These are phyloP conservation scores for Cercospora sojina DNA, from an alignment of 2,329 filamentous ascomycete genomes.

Conservation along the genomic window DNA sequence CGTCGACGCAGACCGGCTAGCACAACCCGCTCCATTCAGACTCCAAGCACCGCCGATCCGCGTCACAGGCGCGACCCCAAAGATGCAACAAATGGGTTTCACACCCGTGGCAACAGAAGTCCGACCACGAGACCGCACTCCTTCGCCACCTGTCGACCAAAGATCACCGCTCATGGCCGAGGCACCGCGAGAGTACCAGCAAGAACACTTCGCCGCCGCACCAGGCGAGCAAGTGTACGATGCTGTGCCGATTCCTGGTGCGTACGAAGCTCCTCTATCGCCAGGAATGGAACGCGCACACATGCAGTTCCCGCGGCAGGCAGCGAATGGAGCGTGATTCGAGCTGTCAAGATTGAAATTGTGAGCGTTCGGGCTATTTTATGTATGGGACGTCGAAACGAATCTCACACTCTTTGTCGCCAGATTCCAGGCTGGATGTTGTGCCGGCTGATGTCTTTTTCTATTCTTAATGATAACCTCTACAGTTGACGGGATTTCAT, in stretches of 20 bases:
- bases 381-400: constrained; percentile 12
- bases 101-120: constrained; percentile 42
- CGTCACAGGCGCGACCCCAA: constrained; percentile 74
- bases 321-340: not conserved
- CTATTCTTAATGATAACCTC: constrained; percentile 26
- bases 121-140: constrained; percentile 26
- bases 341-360: not conserved
- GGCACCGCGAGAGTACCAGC: constrained; percentile 48
- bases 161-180: constrained; percentile 41
- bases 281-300: constrained; percentile 24
- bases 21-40: constrained; percentile 63
- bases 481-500: constrained; percentile 16
- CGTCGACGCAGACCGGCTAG: constrained; percentile 55
- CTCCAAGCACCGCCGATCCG: constrained; percentile 81
- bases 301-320: constrained; percentile 18
- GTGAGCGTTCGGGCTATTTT: constrained; percentile 7
- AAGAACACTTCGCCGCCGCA: constrained; percentile 67
- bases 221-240: constrained; percentile 83
- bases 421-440: constrained; percentile 3
- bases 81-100: constrained; percentile 63
- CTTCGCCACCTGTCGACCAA: constrained; percentile 38
- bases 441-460: constrained; percentile 4
- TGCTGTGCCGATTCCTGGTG: constrained; percentile 82
- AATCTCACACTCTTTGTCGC: constrained; percentile 6
- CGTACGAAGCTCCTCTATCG: constrained; percentile 55